Conservation (phyloP, 1,139 yeast genomes). For the Pichia sp. region DNA sequence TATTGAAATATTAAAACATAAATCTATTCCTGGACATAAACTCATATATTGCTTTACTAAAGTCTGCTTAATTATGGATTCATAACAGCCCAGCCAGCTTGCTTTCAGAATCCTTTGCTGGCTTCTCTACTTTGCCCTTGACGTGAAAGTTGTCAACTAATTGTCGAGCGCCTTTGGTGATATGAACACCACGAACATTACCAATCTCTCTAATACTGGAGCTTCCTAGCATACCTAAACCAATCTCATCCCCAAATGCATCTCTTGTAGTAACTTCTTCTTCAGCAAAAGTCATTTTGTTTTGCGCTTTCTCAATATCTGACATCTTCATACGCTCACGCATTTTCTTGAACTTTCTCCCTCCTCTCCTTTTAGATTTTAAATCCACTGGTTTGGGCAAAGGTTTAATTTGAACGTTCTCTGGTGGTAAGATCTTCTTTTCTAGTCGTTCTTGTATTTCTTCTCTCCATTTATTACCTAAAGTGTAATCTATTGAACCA, state of each 20-base stretch:
- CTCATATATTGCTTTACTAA: too few relatives aligned
- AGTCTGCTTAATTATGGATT: too few relatives aligned
- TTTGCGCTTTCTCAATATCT: conserved; percentile 76
- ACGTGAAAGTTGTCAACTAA: conserved; percentile 32
- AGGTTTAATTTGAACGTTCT: conserved; percentile 60
- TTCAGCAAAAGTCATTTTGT: conserved; percentile 77
- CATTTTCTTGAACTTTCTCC: conserved; percentile 69
- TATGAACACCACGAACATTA: conserved; percentile 36
- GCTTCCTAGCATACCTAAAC: conserved; percentile 65
- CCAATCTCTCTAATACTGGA: conserved; percentile 30
- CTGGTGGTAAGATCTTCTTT: conserved; percentile 76
- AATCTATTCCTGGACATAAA: too few relatives aligned
- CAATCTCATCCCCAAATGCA: conserved; percentile 73
- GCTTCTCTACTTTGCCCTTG: not conserved
- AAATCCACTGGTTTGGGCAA: conserved; percentile 77
- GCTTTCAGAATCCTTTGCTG: too few relatives aligned
- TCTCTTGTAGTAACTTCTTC: conserved; percentile 59
- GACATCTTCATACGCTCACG: conserved; percentile 79
- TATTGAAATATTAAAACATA: too few relatives aligned
- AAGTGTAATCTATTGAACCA: conserved; percentile 33
- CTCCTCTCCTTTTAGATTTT: conserved; percentile 82
- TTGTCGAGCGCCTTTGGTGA: conserved; percentile 48
- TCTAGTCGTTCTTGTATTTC: conserved; percentile 63
- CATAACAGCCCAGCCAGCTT: not conserved
- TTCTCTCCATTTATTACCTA: conserved; percentile 52